Evolutionary conservation across 805 yeast genomes (phyloP), one percentile per base, ranked within the genome.

Genomic region (Kodamaea restingae): DNA sequence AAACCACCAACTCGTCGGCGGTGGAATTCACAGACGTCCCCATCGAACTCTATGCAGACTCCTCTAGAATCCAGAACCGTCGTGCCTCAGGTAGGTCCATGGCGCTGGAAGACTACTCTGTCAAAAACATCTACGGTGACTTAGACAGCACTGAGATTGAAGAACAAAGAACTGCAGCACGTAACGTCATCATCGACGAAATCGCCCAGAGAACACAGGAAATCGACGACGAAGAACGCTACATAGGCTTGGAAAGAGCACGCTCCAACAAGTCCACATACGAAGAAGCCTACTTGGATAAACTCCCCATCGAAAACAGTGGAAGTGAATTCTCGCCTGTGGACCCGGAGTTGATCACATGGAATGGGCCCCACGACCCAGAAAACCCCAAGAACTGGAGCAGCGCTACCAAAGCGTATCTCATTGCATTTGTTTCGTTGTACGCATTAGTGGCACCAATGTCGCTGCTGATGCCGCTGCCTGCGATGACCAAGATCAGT

Each of bases 321-420:
- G 85, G 85, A 18, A 64, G 63, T 7, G 84, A 80, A 49, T 79
- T 73, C 52, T 61, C 62, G 22, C 54, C 56, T 4, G 58, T 77
- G 7, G 86, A 81, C 49, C 86, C 85, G 0, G 85, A 81, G 49
- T 60, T 81, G 35, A 79, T 81, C 8, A 73, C 84, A 1, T 81
- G 86, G 86, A 77, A 78, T 22, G 79, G 80, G 3, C 70, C 67
- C 12, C 71, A 75, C 38, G 88, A 81, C 50, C 78, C 80, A 0
- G 61, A 58, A 10, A 36, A 76, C 52, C 87, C 88, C n/a, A 60
- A 83, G 42, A 81, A 81, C 54, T 81, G 86, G 86, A 20, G 70
- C 0, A 18, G 38, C 1, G 12, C 39, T 2, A 51, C 61, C 32
- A 80, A 80, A 50, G 56, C 70, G 50, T 42, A 54, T 11, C 67